These are phyloP conservation scores for Dactylellina cionopaga DNA, from an alignment of 2,329 filamentous ascomycete genomes.

Conservation along the genomic window DNA sequence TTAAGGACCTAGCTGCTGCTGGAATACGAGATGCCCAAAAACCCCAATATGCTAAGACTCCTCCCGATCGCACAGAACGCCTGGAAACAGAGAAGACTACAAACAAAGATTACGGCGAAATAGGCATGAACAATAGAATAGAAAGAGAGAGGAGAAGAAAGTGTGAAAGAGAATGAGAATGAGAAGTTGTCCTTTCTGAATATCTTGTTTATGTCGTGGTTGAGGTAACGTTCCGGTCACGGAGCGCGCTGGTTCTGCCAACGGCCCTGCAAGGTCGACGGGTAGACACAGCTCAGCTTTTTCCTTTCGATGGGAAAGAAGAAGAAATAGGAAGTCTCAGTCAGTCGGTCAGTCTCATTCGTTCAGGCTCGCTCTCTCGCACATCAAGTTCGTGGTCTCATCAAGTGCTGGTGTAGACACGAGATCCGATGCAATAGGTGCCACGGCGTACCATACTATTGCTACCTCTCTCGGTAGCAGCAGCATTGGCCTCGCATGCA, in stretches of 20 bases:
- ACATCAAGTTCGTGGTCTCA: slow-evolving; percentile 37
- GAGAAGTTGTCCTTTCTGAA: too few relatives aligned
- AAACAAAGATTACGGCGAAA: slow-evolving; percentile 37
- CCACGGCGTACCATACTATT: slow-evolving; percentile 40
- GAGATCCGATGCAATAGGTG: slow-evolving; percentile 52
- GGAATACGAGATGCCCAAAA: slow-evolving; percentile 8
- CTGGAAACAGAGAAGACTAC: slow-evolving; percentile 30
- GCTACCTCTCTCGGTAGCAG: slow-evolving; percentile 5
- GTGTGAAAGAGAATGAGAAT: not conserved
- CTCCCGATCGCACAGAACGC: slow-evolving; percentile 39
- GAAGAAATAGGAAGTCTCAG: slow-evolving; percentile 1
- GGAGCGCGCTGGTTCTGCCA: slow-evolving; percentile 24
- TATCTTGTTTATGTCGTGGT: not conserved
- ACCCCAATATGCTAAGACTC: slow-evolving; percentile 9
- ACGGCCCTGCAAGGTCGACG: slow-evolving; percentile 48
- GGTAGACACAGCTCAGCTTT: slow-evolving; percentile 14
- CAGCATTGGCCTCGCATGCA: slow-evolving; percentile 49
- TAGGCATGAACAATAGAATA: slow-evolving; percentile 21
- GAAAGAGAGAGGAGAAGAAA: not conserved
- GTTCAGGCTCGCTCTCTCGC: slow-evolving; percentile 1
- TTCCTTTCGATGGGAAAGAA: slow-evolving; percentile 2
- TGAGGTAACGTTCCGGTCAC: slow-evolving; percentile 31
- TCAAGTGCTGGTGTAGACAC: slow-evolving; percentile 31
- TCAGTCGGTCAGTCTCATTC: not conserved
- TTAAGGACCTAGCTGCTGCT: slow-evolving; percentile 22